Conservation (phyloP, 1,284 basidiomycete species). For the Trichosporon coremiiforme region DNA sequence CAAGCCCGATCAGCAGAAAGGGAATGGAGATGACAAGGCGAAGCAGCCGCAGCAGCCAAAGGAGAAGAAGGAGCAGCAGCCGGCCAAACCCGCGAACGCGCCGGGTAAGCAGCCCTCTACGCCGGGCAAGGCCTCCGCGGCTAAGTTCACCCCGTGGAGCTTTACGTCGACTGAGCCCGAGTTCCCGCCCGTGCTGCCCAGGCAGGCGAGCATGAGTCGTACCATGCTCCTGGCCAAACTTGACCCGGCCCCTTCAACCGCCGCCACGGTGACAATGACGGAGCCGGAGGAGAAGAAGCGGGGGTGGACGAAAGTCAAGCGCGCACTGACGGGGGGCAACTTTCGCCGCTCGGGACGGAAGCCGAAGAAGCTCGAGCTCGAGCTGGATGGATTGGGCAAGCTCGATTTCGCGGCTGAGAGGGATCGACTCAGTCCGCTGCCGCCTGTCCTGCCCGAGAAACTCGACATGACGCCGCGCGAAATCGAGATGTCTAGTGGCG, state of each 20-base stretch:
- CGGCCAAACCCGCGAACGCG: not conserved
- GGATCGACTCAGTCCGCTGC: not conserved
- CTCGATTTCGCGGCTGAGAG: not conserved
- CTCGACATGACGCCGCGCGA: conserved; percentile 5
- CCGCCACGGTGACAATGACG: not conserved
- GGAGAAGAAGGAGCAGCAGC: not conserved
- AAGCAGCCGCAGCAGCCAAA: not conserved
- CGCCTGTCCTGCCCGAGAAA: not conserved
- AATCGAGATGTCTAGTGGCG: conserved; percentile 7
- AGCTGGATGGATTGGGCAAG: not conserved
- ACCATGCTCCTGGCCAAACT: conserved; percentile 4
- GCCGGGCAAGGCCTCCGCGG: not conserved
- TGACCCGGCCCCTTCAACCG: not conserved
- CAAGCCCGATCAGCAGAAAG: not conserved
- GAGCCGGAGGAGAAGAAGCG: conserved; percentile 6
- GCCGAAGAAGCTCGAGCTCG: conserved; percentile 13
- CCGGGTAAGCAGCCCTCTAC: not conserved
- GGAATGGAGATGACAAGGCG: not conserved
- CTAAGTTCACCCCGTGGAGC: conserved; percentile 7
- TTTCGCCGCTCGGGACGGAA: not conserved
- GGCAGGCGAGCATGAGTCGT: not conserved
- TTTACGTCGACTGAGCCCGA: conserved; percentile 7
- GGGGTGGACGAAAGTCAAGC: conserved; percentile 7
- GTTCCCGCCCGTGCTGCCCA: not conserved
- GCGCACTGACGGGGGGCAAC: conserved; percentile 10